Evolutionary conservation across 495 filamentous ascomycete genomes (phyloP), one percentile per base, ranked within the genome.

Genomic region (Physcia stellaris): DNA sequence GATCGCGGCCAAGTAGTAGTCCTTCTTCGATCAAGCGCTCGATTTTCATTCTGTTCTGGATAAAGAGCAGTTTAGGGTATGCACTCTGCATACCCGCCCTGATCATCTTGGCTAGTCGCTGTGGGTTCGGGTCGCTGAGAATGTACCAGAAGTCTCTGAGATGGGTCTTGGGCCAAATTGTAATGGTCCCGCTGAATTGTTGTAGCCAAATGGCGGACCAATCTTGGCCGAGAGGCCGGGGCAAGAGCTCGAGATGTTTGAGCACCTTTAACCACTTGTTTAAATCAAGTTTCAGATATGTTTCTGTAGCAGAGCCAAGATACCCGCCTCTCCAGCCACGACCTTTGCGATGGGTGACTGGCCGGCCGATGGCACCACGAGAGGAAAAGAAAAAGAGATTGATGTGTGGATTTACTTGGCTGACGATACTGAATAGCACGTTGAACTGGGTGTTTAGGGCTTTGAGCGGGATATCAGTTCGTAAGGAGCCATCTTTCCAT

Each of bases 381-480:
- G 86, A 87, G 22, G 81, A 88, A 66, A 96, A 98, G 67, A 98
- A 95, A 68, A 98, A 96, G 13, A 95, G 73, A 49, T 93, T 95
- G 58, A 98, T 82, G 54, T 96, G 90, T 1, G 92, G 90, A 54
- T 98, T 98, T 22, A 95, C 88, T 59, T 98, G 90, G 38, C 75
- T 82, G 54, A 98, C 90, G 46, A 98, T 86, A 40, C 81, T 83
- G 59, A 96, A 98, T 46, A 87, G 93, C 50, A 96, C 92, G 56
- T 94, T 94, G 70, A 96, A 96, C 55, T 94, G 84, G 1, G 90
- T 65, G 50, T 96, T 96, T 29, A 98, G 64, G 5, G 86, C 77
- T 57, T 86, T 88, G 53, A 96, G 75, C 0, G 90, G 90, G 39
- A 98, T 94, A 54, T 98, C 90, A 2, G 90, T 98, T 10, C 88